Conservation (phyloP, 148 eudicot species). For the Vaccinium myrtillus region DNA sequence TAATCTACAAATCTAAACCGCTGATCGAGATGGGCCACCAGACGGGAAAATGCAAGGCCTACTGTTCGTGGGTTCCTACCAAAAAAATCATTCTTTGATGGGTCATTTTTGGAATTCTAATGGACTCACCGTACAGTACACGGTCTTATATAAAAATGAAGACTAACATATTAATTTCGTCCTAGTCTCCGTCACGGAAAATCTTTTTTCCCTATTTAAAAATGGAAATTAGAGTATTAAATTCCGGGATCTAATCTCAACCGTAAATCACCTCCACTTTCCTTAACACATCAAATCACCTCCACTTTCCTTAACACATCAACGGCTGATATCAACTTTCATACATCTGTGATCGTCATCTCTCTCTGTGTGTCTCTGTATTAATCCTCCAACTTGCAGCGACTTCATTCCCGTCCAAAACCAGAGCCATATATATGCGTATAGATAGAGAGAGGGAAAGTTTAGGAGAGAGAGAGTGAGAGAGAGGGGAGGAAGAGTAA, state of each 20-base stretch:
- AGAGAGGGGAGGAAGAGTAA: not conserved
- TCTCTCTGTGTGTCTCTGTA: not conserved
- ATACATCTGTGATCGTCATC: not conserved
- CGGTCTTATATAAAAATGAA: too few relatives aligned
- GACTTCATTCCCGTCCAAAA: not conserved
- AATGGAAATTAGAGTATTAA: not conserved
- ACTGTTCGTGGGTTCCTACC: too few relatives aligned
- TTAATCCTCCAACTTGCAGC: not conserved
- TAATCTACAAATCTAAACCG: too few relatives aligned
- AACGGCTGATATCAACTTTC: not conserved
- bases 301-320: not conserved
- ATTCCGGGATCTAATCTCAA: slow-evolving; percentile 5
- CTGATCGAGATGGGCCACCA: too few relatives aligned
- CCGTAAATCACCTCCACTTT: not conserved
- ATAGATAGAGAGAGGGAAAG: not conserved
- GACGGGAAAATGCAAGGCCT: too few relatives aligned
- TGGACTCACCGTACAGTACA: too few relatives aligned
- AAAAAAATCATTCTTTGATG: too few relatives aligned
- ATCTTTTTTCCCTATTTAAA: not conserved
- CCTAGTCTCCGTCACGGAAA: not conserved
- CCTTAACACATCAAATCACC: not conserved
- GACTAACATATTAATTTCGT: too few relatives aligned
- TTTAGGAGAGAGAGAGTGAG: not conserved
- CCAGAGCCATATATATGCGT: not conserved
- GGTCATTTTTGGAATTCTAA: too few relatives aligned